Base-by-base conservation (phyloP, 768 basidiomycete genomes). In the Lactarius psammicola region DNA sequence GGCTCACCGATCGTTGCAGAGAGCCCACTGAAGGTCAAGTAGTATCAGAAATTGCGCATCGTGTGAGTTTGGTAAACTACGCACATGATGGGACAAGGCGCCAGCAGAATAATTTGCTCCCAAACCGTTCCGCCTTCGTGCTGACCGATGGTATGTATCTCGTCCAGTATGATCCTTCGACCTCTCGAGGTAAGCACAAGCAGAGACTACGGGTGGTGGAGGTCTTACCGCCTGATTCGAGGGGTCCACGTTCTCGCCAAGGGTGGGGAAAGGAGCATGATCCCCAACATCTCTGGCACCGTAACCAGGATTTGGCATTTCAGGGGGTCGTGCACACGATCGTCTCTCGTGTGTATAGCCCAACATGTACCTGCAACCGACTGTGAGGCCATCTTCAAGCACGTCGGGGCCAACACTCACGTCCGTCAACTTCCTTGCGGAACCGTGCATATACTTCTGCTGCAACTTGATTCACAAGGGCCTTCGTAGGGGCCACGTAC, bases 401-500 rank as follows among this genome's bases (percentile, higher is more conserved):
- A 36, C 10, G 61, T 26, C 34, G 63, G 4, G 42, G 59, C 4
- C 28, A n/a, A n/a, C 28, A 78, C 81, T 66, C 62, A 84, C 83
- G 77, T 23, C 78, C 77, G 33, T 79, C 77, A 23, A 83, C 62
- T 34, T 81, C 77, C 79, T 90, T 84, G 67, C 79, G 81, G 73
- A 87, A 90, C 4, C 88, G 79, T 2, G 84, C 88, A 64, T 88
- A 88, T n/a, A 89, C 80, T 70, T 90, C 89, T 0, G 89, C 86
- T 0, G 88, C 86, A 31, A 88, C 84, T 70, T 90, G 89, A 40
- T 80, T 80, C 58, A 90, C 89, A 0, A 90, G 78, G 0, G 89
- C 87, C 72, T 90, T 90, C 8, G 89, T 89, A 0, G 89, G 89
- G 0, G 89, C 88, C 51, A 90, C 82, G 72, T 90, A 90, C 23